Evolutionary conservation across 768 basidiomycete species (phyloP), one percentile per base, ranked within the genome.

Genomic region (Serendipita indica): DNA sequence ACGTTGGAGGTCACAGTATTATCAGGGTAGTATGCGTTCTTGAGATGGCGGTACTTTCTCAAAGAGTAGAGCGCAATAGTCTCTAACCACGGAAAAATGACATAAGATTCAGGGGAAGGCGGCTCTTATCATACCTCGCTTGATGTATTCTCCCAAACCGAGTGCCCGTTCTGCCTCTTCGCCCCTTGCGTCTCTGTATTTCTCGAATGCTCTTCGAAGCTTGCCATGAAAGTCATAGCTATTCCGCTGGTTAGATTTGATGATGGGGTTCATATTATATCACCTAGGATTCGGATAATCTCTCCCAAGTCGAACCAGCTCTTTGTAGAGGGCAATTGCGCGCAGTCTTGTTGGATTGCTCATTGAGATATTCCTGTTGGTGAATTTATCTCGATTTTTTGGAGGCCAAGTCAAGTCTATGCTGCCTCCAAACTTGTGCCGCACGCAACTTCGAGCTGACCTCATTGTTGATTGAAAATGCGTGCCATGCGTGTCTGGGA

Each of bases 241-340:
- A 58, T 64, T 57, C 58, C 57, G 57, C 32, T 33, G 49, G 33
- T 39, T 33, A 41, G 25, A 28, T 34, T 34, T 32, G 45, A 7
- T 39, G 10, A 30, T n/a, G 22, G 20, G 35, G 4, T 12, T 39
- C 30, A 49, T 33, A 2, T 16, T 32, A 22, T 25, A 81, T 69
- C 65, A 89, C 88, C 79, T 77, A 45, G 86, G 81, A 66, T 91
- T 88, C 33, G 84, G 84, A 63, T 89, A 89, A 46, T 90, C 86
- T 60, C 83, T 76, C 2, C 88, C 87, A 0, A 91, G 77, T 59
- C 85, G 75, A 63, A 84, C 81, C 5, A 91, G 76, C 66, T 89
- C 86, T 66, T 89, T 91, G 73, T 90, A 91, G 30, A 90, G 71
- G 0, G 80, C 75, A 4, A 89, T 70, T 1, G 80, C 85, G 33